A percentile compares a stretch with the other conserved stretches of the same genome.
Evolutionary conservation across 257 asterid genomes (phyloP).

Genomic region (Fraxinus pennsylvanica): DNA sequence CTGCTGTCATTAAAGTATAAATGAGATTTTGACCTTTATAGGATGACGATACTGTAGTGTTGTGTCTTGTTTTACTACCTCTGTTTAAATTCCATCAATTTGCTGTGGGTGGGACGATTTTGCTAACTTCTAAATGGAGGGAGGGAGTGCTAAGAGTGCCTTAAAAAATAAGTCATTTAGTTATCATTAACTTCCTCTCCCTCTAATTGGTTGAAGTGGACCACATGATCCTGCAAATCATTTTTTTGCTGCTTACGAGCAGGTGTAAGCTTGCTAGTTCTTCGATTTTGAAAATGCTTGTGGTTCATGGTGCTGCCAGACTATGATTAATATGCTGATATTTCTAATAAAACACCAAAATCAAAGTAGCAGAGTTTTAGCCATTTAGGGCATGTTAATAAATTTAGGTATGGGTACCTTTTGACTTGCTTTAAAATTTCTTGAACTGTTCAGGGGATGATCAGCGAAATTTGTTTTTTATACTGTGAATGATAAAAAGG

Average conservation of each 20-base stretch:
- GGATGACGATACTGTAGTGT: neutral
- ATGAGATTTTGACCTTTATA: neutral
- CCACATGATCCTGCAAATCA: neutral
- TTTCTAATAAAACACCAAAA: neutral
- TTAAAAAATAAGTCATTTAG: neutral
- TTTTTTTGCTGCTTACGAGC: neutral
- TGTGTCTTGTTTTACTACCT: neutral
- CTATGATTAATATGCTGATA: neutral
- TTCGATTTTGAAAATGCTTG: neutral
- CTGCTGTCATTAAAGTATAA: neutral
- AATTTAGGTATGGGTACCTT: no score
- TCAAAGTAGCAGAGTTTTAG: no score
- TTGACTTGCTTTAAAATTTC: no score
- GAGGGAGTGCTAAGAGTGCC: neutral
- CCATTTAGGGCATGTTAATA: no score
- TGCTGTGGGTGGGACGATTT: neutral
- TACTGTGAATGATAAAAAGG: neutral
- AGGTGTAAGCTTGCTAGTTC: neutral
- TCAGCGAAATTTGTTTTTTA: no score
- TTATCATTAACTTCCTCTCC: neutral
- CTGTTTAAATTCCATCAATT: neutral
- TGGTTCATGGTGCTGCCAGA: neutral
- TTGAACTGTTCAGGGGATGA: no score
- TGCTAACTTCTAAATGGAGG: neutral
- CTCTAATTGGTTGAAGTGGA: neutral